Base-by-base conservation (phyloP, 345 rosid species). In the Carallia pectinifolia region DNA sequence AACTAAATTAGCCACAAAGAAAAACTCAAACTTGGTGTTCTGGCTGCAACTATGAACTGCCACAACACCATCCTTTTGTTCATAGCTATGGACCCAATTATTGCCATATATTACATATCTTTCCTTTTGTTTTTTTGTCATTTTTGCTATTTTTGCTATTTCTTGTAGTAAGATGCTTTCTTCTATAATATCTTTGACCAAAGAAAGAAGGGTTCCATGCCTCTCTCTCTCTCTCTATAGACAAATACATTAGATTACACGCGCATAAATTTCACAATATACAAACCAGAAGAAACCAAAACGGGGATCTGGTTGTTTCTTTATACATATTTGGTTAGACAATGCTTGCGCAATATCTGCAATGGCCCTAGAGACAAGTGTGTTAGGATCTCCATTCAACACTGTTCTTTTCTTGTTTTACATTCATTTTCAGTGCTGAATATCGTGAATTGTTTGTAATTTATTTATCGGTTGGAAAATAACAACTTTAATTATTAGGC, bases 351-450 rank as follows among this genome's bases (percentile, higher is more conserved):
- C 59, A 55, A 55, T 23, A 23, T 16, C 12, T 10, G 33, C 33
- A 56, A 56, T 56, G 60, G 23, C 33, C 33, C 33, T 23, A 27
- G 60, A 27, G 29, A 56, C 15, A 9, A 56, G 33, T 56, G 33
- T 56, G 60, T 56, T 56, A 30, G 61, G 59, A 65, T 68, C 72
- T 69, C 44, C 53, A 68, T 76, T 52, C 15, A 65, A 53, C 63
- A 17, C 70, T 27, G 31, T 60, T 61, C 39, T 60, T 62, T 67
- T 65, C 50, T 44, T 44, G 50, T 44, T 44, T 61, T 59, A 69
- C 60, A 44, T 73, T 65, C 63, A 77, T 54, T 63, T 1, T 53
- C 0, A 70, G 52, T 52, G 9, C 10, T 36, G 62, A 16, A 9
- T 56, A 56, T 9, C 60, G 6, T 27, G 23, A 15, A 44, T 3